A percentile compares a stretch with the other conserved stretches of the same genome.
Evolutionary conservation across 208 protist genomes (phyloP).

Genomic region (Leishmania aethiopica): DNA sequence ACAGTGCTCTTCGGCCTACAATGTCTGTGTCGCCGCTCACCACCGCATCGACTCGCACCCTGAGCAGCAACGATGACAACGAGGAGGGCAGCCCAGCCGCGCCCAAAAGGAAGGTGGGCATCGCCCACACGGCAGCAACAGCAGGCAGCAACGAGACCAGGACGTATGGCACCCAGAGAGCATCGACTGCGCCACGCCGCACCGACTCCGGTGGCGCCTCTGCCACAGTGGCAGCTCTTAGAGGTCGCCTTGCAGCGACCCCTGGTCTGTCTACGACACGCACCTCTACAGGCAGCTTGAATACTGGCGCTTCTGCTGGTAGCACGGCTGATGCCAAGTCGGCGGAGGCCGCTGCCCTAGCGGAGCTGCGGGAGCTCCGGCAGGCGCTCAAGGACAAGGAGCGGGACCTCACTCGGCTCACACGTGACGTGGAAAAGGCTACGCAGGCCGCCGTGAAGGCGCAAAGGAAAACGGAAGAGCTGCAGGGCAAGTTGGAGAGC

Average conservation of each 20-base stretch:
- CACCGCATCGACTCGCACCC: not conserved
- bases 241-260: conserved; percentile 9
- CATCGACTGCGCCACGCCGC: not conserved
- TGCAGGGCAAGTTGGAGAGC: conserved; percentile 13
- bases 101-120: not conserved
- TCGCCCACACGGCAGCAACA: not conserved
- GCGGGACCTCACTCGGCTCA: conserved; percentile 5
- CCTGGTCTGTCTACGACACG: not conserved
- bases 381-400: conserved; percentile 23
- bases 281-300: not conserved
- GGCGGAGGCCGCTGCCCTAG: not conserved
- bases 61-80: conserved; percentile 1
- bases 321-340: not conserved
- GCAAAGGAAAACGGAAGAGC: conserved; percentile 9
- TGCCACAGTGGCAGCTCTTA: not conserved
- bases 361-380: conserved; percentile 10
- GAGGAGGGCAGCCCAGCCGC: not conserved
- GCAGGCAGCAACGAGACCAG: too few relatives aligned
- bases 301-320: not conserved
- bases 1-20: not conserved
- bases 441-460: conserved; percentile 13
- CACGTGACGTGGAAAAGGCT: conserved; percentile 1
- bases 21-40: conserved; percentile 3
- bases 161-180: not conserved
- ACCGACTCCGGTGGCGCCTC: not conserved